A percentile compares a stretch with the other conserved stretches of the same genome.
phyloP scores from a whole-genome alignment of 2,329 filamentous ascomycete species.

The Alternaria sp. region DNA sequence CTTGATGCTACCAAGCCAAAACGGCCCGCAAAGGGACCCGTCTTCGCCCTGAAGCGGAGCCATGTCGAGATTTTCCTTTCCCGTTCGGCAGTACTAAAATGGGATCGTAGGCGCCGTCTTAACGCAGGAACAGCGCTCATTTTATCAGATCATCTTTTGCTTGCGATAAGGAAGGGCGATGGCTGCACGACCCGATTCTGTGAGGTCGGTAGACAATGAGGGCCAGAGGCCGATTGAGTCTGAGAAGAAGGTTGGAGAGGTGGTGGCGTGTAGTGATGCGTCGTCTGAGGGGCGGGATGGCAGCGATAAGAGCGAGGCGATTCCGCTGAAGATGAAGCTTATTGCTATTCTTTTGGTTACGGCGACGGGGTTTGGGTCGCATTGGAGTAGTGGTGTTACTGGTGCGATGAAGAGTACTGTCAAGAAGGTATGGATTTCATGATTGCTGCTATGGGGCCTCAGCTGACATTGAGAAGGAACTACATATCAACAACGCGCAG shows the following conservation, averaged over 20 bases:
- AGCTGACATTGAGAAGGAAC: conserved; percentile 41
- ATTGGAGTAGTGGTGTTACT: conserved; percentile 66
- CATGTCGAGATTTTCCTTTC: neutral
- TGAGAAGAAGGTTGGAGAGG: neutral
- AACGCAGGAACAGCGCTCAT: neutral
- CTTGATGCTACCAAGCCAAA: neutral
- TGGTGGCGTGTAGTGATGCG: conserved; percentile 11
- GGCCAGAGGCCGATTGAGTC: neutral
- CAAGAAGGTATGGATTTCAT: conserved; percentile 55
- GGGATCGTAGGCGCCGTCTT: neutral
- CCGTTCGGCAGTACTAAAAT: neutral
- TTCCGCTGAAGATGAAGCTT: conserved; percentile 39
- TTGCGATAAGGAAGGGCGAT: neutral
- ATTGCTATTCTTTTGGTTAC: conserved; percentile 59
- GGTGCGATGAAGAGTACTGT: conserved; percentile 67
- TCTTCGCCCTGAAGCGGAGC: neutral
- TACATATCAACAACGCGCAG: conserved; percentile 65
- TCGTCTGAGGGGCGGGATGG: neutral
- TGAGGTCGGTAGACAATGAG: neutral
- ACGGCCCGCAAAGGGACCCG: neutral
- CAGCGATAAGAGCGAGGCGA: conserved; percentile 3
- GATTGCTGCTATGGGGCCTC: neutral
- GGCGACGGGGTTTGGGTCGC: conserved; percentile 64
- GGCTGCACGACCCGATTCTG: neutral
- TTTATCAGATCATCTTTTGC: neutral